Percentiles rank a stretch among this genome's conserved stretches.
phyloP scores from a whole-genome alignment of 1,284 basidiomycete species.

The Amylostereum areolatum region DNA sequence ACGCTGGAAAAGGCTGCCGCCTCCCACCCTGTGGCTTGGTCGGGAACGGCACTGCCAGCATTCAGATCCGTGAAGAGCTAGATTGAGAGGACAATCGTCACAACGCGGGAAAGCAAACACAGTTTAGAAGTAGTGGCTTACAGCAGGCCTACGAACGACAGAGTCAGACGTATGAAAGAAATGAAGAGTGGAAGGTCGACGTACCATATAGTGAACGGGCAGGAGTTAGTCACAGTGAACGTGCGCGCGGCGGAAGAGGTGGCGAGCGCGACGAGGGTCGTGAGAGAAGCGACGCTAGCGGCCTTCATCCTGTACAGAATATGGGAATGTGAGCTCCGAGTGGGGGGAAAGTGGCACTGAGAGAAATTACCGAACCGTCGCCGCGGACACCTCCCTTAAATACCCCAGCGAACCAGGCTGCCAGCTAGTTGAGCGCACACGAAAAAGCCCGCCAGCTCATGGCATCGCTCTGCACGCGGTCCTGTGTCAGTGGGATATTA shows the following conservation, averaged over 20 bases:
- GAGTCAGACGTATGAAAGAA: not conserved
- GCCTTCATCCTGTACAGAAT: too few species aligned
- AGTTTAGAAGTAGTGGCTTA: not conserved
- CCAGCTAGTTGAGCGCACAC: too few species aligned
- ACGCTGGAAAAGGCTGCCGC: constrained; percentile 29
- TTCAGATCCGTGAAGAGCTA: constrained; percentile 10
- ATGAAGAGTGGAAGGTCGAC: not conserved
- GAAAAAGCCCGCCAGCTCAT: too few species aligned
- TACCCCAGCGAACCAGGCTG: too few species aligned
- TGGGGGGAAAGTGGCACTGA: too few species aligned
- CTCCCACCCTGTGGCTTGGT: constrained; percentile 39
- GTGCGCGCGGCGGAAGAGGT: constrained; percentile 3
- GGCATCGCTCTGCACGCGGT: too few species aligned
- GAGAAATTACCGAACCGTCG: too few species aligned
- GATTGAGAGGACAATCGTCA: not conserved
- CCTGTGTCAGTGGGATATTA: too few species aligned
- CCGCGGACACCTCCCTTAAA: too few species aligned
- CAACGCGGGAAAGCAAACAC: not conserved
- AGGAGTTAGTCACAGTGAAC: constrained; percentile 8
- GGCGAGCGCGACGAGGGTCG: constrained; percentile 10
- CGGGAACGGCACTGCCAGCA: constrained; percentile 18
- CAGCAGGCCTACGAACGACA: not conserved
- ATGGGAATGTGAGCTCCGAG: too few species aligned
- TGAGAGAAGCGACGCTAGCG: not conserved
- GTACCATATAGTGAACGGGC: constrained; percentile 8